These are phyloP conservation scores for sweet orange (Citrus sinensis) DNA, from an alignment of 345 rosid genomes.

Conservation along the genomic window DNA sequence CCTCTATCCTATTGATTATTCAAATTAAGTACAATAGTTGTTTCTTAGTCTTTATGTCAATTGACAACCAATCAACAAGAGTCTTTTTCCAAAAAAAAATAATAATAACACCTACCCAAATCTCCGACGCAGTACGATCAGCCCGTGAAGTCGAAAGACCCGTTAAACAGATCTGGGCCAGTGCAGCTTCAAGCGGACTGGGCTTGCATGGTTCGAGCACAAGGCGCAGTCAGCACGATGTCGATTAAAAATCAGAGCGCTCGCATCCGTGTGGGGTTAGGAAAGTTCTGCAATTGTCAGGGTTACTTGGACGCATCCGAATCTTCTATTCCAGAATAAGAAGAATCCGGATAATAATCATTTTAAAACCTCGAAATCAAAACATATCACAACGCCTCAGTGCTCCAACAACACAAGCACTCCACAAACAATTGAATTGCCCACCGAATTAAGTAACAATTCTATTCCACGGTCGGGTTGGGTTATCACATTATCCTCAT, in stretches of 20 bases:
- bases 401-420: neutral
- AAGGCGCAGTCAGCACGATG: too few species aligned
- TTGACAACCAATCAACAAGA: too few species aligned
- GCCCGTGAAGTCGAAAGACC: too few species aligned
- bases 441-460: neutral
- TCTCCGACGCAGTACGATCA: too few species aligned
- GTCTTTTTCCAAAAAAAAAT: too few species aligned
- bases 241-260: too few species aligned
- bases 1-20: too few species aligned
- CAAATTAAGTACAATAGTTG: too few species aligned
- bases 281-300: neutral
- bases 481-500: neutral
- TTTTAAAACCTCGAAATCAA: neutral
- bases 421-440: neutral
- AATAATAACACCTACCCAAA: too few species aligned
- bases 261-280: too few species aligned
- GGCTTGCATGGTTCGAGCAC: neutral
- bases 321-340: neutral
- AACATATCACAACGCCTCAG: neutral
- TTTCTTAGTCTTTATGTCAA: too few species aligned
- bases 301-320: neutral
- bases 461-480: neutral
- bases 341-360: neutral
- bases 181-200: neutral
- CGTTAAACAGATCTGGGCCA: neutral